phyloP scores from a whole-genome alignment of 2,329 filamentous ascomycete species.

The Didymella keratinophila region DNA sequence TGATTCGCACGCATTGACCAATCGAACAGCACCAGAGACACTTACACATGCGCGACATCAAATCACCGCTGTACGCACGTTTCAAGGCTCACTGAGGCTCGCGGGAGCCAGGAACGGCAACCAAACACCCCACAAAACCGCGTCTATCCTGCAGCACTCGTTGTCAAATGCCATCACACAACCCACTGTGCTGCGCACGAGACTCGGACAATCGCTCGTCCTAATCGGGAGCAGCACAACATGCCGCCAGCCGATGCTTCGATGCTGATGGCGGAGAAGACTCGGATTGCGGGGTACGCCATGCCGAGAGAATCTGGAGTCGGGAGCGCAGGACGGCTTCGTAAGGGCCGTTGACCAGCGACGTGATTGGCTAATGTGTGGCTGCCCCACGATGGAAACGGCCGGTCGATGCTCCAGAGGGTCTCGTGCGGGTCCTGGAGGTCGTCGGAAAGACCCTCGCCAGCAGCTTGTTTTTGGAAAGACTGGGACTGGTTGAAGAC shows the following conservation, averaged over 20 bases:
- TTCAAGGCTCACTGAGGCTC: slow-evolving; percentile 6
- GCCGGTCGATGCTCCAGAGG: slow-evolving; percentile 17
- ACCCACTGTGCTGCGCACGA: slow-evolving; percentile 5
- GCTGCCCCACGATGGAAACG: slow-evolving; percentile 12
- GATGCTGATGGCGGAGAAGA: slow-evolving; percentile 20
- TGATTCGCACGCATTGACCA: not conserved
- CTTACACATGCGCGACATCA: slow-evolving; percentile 11
- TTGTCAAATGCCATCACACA: not conserved
- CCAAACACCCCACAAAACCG: slow-evolving; percentile 4
- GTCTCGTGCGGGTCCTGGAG: slow-evolving; percentile 19
- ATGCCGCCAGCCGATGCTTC: slow-evolving; percentile 8
- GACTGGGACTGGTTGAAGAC: not conserved
- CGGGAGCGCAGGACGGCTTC: slow-evolving; percentile 34
- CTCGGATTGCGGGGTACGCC: slow-evolving; percentile 33
- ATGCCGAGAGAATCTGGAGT: slow-evolving; percentile 26
- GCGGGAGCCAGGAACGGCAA: slow-evolving; percentile 10
- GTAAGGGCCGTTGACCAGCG: slow-evolving; percentile 5
- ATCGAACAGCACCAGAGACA: slow-evolving; percentile 5
- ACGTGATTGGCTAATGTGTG: slow-evolving; percentile 26
- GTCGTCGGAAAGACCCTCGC: slow-evolving; percentile 20
- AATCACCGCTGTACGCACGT: slow-evolving; percentile 1
- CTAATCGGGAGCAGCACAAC: slow-evolving; percentile 15
- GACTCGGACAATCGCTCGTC: slow-evolving; percentile 18
- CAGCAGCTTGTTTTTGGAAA: not conserved
- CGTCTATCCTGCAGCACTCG: slow-evolving; percentile 1